Evolutionary conservation across 495 filamentous ascomycete genomes (phyloP), one percentile per base, ranked within the genome.

Genomic region (Collariella sp.): DNA sequence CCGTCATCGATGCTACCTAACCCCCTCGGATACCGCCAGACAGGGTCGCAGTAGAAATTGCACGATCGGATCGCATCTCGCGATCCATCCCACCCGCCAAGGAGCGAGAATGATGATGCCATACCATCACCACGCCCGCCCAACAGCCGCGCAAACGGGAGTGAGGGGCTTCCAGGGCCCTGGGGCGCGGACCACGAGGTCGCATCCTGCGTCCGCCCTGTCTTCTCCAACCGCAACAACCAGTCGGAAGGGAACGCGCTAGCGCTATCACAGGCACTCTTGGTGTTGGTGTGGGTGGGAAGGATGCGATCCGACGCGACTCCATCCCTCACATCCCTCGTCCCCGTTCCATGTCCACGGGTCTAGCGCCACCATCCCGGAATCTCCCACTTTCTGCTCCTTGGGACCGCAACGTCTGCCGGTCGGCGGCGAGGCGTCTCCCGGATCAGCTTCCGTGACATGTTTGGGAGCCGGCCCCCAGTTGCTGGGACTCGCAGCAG

Each of bases 341-440:
- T 51, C 36, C 48, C 48, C 48, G 48, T 42, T 51, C 48, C 48
- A 51, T 42, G 48, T 51, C 48, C 16, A 11, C 48, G 48, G 48
- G 38, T 51, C 48, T n/a, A 36, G 24, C 48, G 48, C 48, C 38
- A 41, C 48, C 48, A 10, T 22, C 48, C 35, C n/a, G 40, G 24
- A 22, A 18, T 1, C 3, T 31, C 11, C 29, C 38, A 13, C 33
- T 51, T 33, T 42, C 35, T 20, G 48, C 36, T n/a, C 18, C 15
- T 51, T 15, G 36, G 31, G 2, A 4, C 7, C 3, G 29, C 26
- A 31, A 31, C 26, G 26, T 31, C 24, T 5, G 6, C 42, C 26
- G 26, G 26, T 9, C 9, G 26, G 5, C 26, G 26, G 26, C 26
- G 26, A 31, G 26, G 26, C 26, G 26, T n/a, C 26, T 31, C 5